Percentiles rank a stretch among this genome's conserved stretches.
phyloP scores from a whole-genome alignment of 1,284 basidiomycete species.

The Kwoniella shivajii region DNA sequence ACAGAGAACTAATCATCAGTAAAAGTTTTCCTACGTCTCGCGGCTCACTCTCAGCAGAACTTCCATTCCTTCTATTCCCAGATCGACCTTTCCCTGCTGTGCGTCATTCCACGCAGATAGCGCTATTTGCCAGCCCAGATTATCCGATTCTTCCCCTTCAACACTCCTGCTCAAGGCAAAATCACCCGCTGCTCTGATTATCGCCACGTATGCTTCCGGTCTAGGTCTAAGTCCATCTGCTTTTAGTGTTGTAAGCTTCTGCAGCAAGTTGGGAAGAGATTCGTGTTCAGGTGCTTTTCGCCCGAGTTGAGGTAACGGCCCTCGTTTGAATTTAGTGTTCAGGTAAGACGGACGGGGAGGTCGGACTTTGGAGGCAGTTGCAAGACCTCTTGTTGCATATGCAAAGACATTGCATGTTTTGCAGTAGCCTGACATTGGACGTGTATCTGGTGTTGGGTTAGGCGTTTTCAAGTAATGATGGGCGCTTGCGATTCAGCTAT shows the following conservation, averaged over 20 bases:
- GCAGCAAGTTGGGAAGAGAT: constrained; percentile 26
- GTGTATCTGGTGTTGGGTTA: no score
- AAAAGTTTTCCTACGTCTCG: neutral
- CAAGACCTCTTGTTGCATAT: neutral
- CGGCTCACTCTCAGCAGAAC: constrained; percentile 36
- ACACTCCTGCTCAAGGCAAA: constrained; percentile 15
- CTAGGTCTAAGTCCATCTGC: constrained; percentile 26
- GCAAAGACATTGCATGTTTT: neutral
- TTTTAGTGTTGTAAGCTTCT: constrained; percentile 28
- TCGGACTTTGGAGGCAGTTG: neutral
- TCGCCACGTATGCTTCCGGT: constrained; percentile 34
- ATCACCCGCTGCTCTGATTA: constrained; percentile 38
- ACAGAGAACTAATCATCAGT: constrained; percentile 19
- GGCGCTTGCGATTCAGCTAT: no score
- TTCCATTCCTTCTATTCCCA: constrained; percentile 35
- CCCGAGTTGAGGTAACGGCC: constrained; percentile 3
- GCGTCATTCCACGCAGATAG: constrained; percentile 42
- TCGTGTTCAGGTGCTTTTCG: constrained; percentile 6
- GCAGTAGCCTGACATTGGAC: neutral
- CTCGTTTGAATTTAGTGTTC: neutral
- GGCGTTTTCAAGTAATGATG: no score
- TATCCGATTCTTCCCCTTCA: constrained; percentile 14
- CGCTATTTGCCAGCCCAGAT: constrained; percentile 42
- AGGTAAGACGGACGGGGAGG: neutral
- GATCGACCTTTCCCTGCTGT: constrained; percentile 33